Evolutionary conservation across 257 asterid species (phyloP).

Genomic region (Eustoma russellianum): DNA sequence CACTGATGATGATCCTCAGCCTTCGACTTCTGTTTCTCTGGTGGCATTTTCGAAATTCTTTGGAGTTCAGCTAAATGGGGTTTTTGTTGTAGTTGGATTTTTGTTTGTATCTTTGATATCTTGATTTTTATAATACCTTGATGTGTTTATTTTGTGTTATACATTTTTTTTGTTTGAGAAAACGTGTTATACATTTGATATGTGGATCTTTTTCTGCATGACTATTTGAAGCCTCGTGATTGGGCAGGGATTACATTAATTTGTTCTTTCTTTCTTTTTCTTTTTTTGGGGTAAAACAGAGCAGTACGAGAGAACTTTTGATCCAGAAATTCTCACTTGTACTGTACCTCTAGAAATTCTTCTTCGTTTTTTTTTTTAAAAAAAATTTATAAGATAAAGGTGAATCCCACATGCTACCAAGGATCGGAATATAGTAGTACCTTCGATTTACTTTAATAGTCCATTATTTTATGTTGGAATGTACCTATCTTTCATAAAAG

Average conservation of each 20-base stretch:
- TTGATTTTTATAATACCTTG: neutral
- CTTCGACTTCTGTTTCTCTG: constrained; percentile 38
- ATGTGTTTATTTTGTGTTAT: neutral
- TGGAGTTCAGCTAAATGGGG: constrained; percentile 22
- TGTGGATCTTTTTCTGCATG: neutral
- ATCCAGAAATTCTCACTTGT: too few species aligned
- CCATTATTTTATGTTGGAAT: too few species aligned
- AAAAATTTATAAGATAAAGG: too few species aligned
- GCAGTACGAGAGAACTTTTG: too few species aligned
- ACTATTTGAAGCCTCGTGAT: neutral
- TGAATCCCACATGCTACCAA: too few species aligned
- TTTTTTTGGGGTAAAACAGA: too few species aligned
- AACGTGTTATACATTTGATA: neutral
- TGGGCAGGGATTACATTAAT: neutral
- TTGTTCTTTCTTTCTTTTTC: neutral
- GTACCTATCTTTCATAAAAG: too few species aligned
- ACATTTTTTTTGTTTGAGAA: neutral
- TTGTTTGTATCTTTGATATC: constrained; percentile 10
- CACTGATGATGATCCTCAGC: constrained; percentile 31
- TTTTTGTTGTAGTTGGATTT: constrained; percentile 23
- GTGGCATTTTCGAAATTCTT: constrained; percentile 9
- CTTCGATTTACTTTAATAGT: too few species aligned
- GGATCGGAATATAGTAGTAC: too few species aligned
- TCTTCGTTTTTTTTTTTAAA: too few species aligned
- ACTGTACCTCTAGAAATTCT: too few species aligned